Base-by-base conservation (phyloP, 2,329 filamentous ascomycete genomes). In the Blumeriella jaapii region DNA sequence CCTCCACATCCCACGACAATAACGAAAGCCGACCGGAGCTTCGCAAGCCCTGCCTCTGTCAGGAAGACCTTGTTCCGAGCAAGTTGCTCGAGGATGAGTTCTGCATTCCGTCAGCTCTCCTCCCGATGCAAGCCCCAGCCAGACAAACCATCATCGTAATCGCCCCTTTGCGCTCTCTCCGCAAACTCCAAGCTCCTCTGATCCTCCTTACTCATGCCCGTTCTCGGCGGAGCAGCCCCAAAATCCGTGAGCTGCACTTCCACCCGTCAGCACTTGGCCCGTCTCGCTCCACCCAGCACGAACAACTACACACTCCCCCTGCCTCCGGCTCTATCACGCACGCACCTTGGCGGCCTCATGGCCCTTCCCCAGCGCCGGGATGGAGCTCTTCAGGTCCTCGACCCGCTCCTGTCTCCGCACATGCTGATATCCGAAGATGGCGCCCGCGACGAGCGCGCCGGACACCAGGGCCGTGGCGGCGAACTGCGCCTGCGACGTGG, bases 41-140 rank as follows among this genome's bases (percentile, higher is more conserved):
- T 85, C 11, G 68, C 64, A 8, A 98, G 71, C 0, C 91, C 91
- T 6, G 78, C 77, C 18, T 89, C 77, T 10, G 73, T 84, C 8
- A 98, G 73, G 55, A 98, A 98, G 18, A 91, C 86, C 35, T 83
- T 74, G 57, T 95, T 96, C 31, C 91, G 78, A 2, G 89, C 87
- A 9, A 98, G 71, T 59, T 98, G 91, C 61, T 98, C 91, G 29
- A 93, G 71, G 38, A 96, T 89, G 27, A 98, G 70, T 51, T 91
- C 87, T 76, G 45, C n/a, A 22, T 10, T 4, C 14, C 11, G 20
- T 37, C 36, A 46, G 32, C 22, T 23, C 9, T 11, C 3, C n/a
- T 27, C n/a, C 13, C 7, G n/a, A 4, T 13, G 22, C 22, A 8
- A 24, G 7, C 4, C 22, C 3, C 6, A 27, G 16, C 22, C 20